Conservation (phyloP, 1,139 yeast species). For the Blastobotrys aristatus region DNA sequence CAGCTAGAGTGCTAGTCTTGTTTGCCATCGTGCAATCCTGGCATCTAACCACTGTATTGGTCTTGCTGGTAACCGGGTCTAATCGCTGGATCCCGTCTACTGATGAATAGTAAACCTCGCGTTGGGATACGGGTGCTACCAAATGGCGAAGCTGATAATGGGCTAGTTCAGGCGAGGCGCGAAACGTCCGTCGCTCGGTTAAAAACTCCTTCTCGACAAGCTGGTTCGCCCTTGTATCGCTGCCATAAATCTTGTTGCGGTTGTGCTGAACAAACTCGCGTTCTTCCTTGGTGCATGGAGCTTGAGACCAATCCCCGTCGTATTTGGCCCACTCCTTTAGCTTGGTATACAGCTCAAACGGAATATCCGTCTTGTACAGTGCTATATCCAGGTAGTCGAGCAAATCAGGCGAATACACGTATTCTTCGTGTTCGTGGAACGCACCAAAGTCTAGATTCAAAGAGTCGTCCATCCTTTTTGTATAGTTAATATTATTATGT, state of each 20-base stretch:
- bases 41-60: neutral
- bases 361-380: neutral
- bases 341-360: conserved; percentile 1
- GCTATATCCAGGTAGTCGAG: neutral
- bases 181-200: too few species aligned
- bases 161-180: conserved; percentile 44
- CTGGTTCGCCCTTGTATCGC: too few species aligned
- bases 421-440: conserved; percentile 4
- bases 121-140: conserved; percentile 41
- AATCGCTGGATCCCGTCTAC: conserved; percentile 27
- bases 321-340: neutral
- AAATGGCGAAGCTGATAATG: conserved; percentile 56
- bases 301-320: neutral
- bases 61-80: conserved; percentile 25
- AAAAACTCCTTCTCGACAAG: conserved; percentile 38
- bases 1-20: conserved; percentile 47
- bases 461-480: too few species aligned
- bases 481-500: too few species aligned
- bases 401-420: neutral
- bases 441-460: neutral
- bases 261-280: neutral
- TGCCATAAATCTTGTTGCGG: neutral
- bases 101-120: conserved; percentile 36
- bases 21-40: conserved; percentile 21
- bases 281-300: neutral